Base-by-base conservation (phyloP, 2,329 filamentous ascomycete species). In the Corynespora cassiicola region DNA sequence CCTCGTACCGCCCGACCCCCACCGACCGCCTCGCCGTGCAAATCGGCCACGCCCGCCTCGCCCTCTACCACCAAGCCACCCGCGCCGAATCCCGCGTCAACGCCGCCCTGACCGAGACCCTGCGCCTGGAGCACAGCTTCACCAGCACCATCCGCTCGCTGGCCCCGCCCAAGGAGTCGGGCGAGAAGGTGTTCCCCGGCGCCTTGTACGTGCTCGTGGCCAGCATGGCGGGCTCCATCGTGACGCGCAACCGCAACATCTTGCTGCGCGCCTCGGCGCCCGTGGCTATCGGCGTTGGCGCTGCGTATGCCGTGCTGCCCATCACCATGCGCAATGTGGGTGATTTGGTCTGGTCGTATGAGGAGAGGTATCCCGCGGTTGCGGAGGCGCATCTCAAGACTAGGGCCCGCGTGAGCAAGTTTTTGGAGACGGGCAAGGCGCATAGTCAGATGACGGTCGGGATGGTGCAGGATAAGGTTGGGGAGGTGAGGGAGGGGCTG, bases 151-250 rank as follows among this genome's bases (percentile, higher is more conserved):
- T 99, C 54, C 89, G 91, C 42, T 90, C 87, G 15, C 81, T 99
- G 24, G 94, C 91, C 14, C 94, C 94, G 19, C 78, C 90, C 23
- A 86, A 85, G 60, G 87, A 92, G 71, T 88, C 84, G 45, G 88
- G 88, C 66, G 94, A 99, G 77, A 84, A 85, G 65, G 80, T 99
- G 39, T 85, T 97, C 72, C 94, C 94, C 21, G 92, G 92, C 17
- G 78, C 84, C 43, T 83, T 97, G 54, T 97, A 97, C 74, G 90
- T 97, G 30, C 81, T 96, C 19, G 91, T 99, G 31, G 86, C 91
- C 26, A 85, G 89, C 58, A 96, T 99, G 91, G 89, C 94, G 22
- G 94, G 92, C 56, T 90, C 84, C 70, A 97, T 99, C 66, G 76
- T 96, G 38, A 84, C 88, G 38, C 84, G 92, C 49, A 95, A 95